Base-by-base conservation (phyloP, 257 asterid species). In the Solanum megistacrolobum region DNA sequence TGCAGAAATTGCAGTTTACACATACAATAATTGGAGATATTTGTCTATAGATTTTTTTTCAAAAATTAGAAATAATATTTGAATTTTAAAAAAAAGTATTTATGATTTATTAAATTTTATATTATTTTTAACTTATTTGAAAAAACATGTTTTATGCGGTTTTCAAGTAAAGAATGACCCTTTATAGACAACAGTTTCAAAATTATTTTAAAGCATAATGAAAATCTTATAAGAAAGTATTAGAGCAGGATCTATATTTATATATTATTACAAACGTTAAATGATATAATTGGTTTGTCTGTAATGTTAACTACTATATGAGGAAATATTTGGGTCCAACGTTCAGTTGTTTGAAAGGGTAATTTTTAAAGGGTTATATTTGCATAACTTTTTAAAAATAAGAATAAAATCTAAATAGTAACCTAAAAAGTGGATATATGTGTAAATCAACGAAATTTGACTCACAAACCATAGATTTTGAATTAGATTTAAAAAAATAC, bases 1-100 rank as follows among this genome's bases (percentile, higher is more conserved):
- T 78, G 65, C 62, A 39, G 65, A 41, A 41, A 78, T 78, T 78
- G 35, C 65, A 78, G 35, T 78, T 78, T 78, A 41, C 25, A n/a
- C 13, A 11, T 39, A 78, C 12, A 72, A 18, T 72, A 71, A 71
- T 55, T 71, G 14, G 41, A 71, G 78, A 5, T 21, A 6, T 71
- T 16, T 71, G 25, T 71, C 78, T 16, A 71, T 32, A 31, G 4
- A 55, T 71, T 71, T 71, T 32, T 7, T 31, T 72, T 72, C 16
- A 72, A 72, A 69, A 16, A 18, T 32, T 34, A 1, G 4, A 72
- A 72, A 72, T 32, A 72, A 32, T 8, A 72, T 16, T 9, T 55
- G 62, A 55, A 2, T 55, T 1, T 0, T 2, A 18, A 16, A 52
- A 16, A 5, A 6, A 5, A 16, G 62, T 2, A 5, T 16, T 16